Conservation (phyloP, 2,329 filamentous ascomycete genomes). For the Curvularia spicifera region DNA sequence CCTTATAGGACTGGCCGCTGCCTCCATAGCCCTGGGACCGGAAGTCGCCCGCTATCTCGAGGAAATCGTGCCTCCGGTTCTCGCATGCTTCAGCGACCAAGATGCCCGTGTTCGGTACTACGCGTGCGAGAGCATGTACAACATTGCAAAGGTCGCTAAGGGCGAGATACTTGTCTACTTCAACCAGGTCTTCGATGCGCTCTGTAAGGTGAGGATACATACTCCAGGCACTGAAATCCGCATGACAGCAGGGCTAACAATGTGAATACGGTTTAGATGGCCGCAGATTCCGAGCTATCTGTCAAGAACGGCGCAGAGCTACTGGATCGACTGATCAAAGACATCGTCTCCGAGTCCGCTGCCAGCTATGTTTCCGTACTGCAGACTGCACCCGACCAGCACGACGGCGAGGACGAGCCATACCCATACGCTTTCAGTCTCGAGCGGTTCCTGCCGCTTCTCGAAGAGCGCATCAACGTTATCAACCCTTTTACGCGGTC, state of each 20-base stretch:
- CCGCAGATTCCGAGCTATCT: conserved; percentile 92
- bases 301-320: conserved; percentile 98
- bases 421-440: conserved; percentile 76
- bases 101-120: conserved; percentile 98
- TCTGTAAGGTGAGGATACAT: conserved; percentile 77
- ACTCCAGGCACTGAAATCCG: neutral
- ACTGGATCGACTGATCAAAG: conserved; percentile 91
- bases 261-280: conserved; percentile 65
- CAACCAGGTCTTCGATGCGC: conserved; percentile 96
- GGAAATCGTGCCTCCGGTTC: conserved; percentile 92
- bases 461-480: conserved; percentile 93
- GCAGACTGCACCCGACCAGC: conserved; percentile 64
- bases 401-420: conserved; percentile 35
- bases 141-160: conserved; percentile 98
- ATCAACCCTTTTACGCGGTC: conserved; percentile 93
- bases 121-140: conserved; percentile 99
- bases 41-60: conserved; percentile 91
- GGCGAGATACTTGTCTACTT: conserved; percentile 97
- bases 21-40: conserved; percentile 90
- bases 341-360: conserved; percentile 93
- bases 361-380: conserved; percentile 93
- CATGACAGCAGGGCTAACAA: conserved; percentile 26
- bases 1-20: conserved; percentile 91
- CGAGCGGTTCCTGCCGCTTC: conserved; percentile 84
- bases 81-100: conserved; percentile 97